Base-by-base conservation (phyloP, 129 eudicot species). In the Lactuca saligna region DNA sequence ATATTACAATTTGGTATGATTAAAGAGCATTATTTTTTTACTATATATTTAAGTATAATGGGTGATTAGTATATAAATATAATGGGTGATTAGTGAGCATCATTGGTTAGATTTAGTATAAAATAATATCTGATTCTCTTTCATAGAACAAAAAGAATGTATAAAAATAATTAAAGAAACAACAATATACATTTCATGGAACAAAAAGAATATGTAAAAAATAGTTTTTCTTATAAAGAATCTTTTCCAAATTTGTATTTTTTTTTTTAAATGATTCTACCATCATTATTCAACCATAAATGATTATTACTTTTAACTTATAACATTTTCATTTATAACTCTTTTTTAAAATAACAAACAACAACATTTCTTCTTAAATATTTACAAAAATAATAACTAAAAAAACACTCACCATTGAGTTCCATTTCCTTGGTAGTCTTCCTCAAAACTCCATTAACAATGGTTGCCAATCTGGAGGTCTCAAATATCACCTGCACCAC, bases 401-500 rank as follows among this genome's bases (percentile, higher is more conserved):
- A 13, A 46, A 46, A 17, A 44, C 46, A 65, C 93, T 84, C 79
- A 94, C 99, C 99, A 78, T 94, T 90, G 31, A 94, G 82, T 82
- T 89, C 96, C 97, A 94, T 94, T 63, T 94, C 99, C 75, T 78
- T 67, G 4, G 97, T 87, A 17, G 99, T 94, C 79, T 90, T 94
- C 83, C 99, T 94, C 74, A 94, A 65, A 54, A 94, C 97, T 16
- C 99, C 99, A 80, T 94, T 94, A 20, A 94, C 99, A 77, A 90
- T 90, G 42, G 97, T 94, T 50, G 99, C 96, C 72, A 94, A 81
- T 80, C 99, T 87, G 15, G 99, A 90, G 65, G 97, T 87, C 87
- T 94, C 99, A 85, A 83, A 90, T 46, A 94, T 94, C 64, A 94
- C 97, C 99, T 93, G 90, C 80, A 77, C 68, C 68, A 77, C 38